Evolutionary conservation across 2,329 filamentous ascomycete genomes (phyloP), one percentile per base, ranked within the genome.

Genomic region (Ophidiomyces ophidiicola): DNA sequence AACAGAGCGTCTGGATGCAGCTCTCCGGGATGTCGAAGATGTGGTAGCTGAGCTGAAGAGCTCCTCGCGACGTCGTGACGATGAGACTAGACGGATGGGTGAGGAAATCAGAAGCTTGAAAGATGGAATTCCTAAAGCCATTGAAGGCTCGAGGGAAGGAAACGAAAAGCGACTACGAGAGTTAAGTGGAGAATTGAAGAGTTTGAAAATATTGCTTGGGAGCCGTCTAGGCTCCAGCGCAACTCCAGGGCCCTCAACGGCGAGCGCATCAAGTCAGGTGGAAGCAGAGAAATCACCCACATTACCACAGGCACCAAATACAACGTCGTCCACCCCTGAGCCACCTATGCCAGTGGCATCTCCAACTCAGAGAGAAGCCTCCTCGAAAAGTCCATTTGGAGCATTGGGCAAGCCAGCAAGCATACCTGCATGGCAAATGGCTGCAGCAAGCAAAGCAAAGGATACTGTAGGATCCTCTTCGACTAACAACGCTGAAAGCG

Each of bases 101-200:
- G 82, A 94, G 44, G 90, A 98, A 52, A 77, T 98, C 36, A 76
- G 80, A 49, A 74, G 74, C 8, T 68, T 98, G 42, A 82, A 88
- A 58, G 82, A 87, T 48, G 69, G 82, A 36, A 85, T 98, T 39
- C 90, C 92, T 5, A 84, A 82, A 59, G 87, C 87, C 2, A 73
- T 98, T 52, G 78, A 90, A 47, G 81, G 80, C 38, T 85, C 94
- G 55, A 88, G 88, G 62, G 82, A 88, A 45, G 71, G 76, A 39
- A 84, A 82, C 18, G 87, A 96, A 55, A 73, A 69, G 48, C 73
- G 86, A 34, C 66, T 98, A 43, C 81, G 78, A 59, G 90, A 96
- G 52, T 74, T 98, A 48, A 82, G 83, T 49, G 74, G 71, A 5
- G 90, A 98, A 62, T 70, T 98, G 52, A 85, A 82, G 67, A 94